Conservation (phyloP, 345 rosid species). For the Erucastrum elatum region DNA sequence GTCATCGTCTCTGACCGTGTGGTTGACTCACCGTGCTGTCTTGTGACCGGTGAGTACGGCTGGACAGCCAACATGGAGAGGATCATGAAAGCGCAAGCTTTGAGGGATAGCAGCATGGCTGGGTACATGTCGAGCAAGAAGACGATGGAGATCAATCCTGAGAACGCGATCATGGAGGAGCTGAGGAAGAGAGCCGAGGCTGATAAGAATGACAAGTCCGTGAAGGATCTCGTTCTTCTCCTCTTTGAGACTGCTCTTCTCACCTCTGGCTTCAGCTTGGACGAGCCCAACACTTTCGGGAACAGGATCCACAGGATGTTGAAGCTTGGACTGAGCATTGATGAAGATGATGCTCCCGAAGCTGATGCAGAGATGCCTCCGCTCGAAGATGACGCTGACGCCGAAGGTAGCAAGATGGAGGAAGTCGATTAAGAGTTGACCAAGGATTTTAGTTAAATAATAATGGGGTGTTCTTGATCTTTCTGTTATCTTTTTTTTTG, state of each 20-base stretch:
- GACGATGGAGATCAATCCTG: slow-evolving; percentile 8
- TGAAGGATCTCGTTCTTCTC: slow-evolving; percentile 1
- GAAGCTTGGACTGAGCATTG: not conserved
- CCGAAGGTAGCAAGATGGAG: not conserved
- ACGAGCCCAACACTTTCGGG: slow-evolving; percentile 10
- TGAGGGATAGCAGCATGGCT: slow-evolving; percentile 7
- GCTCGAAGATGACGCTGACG: slow-evolving; percentile 3
- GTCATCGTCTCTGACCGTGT: slow-evolving; percentile 9
- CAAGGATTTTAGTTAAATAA: not conserved
- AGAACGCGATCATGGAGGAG: slow-evolving; percentile 4
- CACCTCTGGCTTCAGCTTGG: slow-evolving; percentile 2
- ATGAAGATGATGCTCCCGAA: not conserved
- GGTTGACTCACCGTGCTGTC: slow-evolving; percentile 5
- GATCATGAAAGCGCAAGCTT: not conserved
- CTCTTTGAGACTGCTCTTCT: slow-evolving; percentile 1
- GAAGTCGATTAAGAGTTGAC: slow-evolving; percentile 3
- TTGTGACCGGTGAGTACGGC: not conserved
- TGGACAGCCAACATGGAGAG: slow-evolving; percentile 15
- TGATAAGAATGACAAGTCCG: slow-evolving; percentile 8
- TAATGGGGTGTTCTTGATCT: not conserved
- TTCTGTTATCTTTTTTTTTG: not conserved
- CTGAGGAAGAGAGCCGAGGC: slow-evolving; percentile 5
- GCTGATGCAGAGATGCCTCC: slow-evolving; percentile 2
- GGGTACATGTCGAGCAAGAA: slow-evolving; percentile 8
- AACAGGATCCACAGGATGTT: slow-evolving; percentile 15